phyloP scores from a whole-genome alignment of 2,329 filamentous ascomycete species.

The Aspergillus japonicus region DNA sequence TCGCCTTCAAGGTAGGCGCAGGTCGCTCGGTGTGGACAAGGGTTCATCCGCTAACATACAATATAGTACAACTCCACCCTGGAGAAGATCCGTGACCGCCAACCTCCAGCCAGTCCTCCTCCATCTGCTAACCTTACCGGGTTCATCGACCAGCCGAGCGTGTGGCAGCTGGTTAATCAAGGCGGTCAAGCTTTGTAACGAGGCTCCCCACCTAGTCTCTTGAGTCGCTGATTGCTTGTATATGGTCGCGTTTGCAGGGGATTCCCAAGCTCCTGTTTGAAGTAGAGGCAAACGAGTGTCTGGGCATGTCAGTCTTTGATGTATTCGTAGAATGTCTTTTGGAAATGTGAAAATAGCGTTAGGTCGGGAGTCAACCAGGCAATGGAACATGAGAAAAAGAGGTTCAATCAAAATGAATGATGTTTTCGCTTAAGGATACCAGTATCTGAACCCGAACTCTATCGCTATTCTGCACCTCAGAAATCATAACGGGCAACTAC shows the following conservation, averaged over 20 bases:
- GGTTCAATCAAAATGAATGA: not conserved
- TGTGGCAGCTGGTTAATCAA: conserved; percentile 22
- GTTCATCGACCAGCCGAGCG: conserved; percentile 4
- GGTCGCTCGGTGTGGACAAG: conserved; percentile 1
- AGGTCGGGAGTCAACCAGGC: not conserved
- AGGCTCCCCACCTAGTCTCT: not conserved
- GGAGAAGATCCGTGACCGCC: conserved; percentile 19
- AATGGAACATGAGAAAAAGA: not conserved
- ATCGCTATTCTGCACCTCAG: not conserved
- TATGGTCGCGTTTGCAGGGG: not conserved
- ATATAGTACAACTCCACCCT: conserved; percentile 33
- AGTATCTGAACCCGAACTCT: not conserved
- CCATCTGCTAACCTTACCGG: not conserved
- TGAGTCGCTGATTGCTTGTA: not conserved
- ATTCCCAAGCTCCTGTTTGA: not conserved
- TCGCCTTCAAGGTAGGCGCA: conserved; percentile 68
- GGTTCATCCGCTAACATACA: conserved; percentile 11
- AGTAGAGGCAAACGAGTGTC: not conserved
- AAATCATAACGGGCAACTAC: not conserved
- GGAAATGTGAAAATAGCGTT: not conserved
- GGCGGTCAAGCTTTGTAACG: conserved; percentile 22
- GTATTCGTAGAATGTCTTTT: not conserved
- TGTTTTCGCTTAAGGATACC: too few relatives aligned
- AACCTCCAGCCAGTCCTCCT: conserved; percentile 11
- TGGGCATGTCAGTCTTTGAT: not conserved